Evolutionary conservation across 2,329 filamentous ascomycete genomes (phyloP), one percentile per base, ranked within the genome.

Genomic region (Exophiala sp.): DNA sequence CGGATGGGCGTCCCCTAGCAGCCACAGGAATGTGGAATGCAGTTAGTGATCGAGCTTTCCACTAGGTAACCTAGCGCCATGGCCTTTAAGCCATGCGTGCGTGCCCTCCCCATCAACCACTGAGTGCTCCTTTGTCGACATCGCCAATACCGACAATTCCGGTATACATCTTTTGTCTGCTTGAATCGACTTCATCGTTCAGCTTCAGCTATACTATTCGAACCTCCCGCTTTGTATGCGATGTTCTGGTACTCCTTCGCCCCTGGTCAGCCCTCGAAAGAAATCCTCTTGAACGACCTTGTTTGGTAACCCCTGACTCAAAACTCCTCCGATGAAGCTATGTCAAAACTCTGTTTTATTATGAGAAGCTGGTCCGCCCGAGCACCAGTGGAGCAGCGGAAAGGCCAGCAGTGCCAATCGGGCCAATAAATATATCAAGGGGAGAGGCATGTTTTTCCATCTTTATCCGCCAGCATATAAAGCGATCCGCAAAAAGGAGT

Each of bases 11-110:
- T 29, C 24, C 24, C 47, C 47, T 21, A 38, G 47, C 47, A 55
- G 47, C 44, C 47, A 46, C 8, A 50, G 47, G 52, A 50, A 55
- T 55, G 52, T 21, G 41, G 52, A 41, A 47, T 55, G 16, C 16
- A 18, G 16, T 18, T 47, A 50, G 16, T 18, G 50, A 50, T 43
- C 47, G 50, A 50, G 47, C 32, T 21, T 35, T 39, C 47, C 24
- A 29, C 24, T 29, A 29, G 24, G 24, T 29, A 29, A 29, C 14
- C 34, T 45, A 54, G 45, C 45, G 46, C 36, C 38, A 48, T 29
- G 36, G 50, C 44, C 32, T 47, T 32, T 18, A 20, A 24, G 20
- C 21, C 41, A 42, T 42, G 10, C 7, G 7, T 29, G 24, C 24
- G 24, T 29, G 24, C 24, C 41, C 35, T 24, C n/a, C 12, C 29